Percentiles rank a stretch among this genome's conserved stretches.
phyloP scores from a whole-genome alignment of 1,139 yeast genomes.

The Hansenula sp. region DNA sequence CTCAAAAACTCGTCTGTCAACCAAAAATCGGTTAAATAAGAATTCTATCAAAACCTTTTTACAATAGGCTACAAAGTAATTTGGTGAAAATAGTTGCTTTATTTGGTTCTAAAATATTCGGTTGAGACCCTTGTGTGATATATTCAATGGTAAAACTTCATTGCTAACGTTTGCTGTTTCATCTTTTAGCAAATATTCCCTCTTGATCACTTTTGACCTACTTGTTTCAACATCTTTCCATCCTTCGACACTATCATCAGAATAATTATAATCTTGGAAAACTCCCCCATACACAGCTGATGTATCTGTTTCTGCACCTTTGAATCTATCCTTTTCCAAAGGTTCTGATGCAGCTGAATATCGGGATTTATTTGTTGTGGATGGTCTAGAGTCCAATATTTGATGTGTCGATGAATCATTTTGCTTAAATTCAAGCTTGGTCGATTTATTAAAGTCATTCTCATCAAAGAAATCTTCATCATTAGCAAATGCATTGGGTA shows the following conservation, averaged over 20 bases:
- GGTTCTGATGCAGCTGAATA: conserved; percentile 6
- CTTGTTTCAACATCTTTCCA: conserved; percentile 11
- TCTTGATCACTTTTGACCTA: background rate
- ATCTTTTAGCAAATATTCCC: no score
- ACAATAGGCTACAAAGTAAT: no score
- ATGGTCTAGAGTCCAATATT: background rate
- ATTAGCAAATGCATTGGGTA: background rate
- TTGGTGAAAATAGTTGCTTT: no score
- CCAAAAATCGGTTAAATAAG: background rate
- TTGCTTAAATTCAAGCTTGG: background rate
- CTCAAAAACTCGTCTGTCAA: conserved; percentile 2
- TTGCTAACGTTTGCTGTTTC: background rate
- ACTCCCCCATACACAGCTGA: conserved; percentile 16
- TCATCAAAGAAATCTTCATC: background rate
- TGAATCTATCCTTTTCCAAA: conserved; percentile 1
- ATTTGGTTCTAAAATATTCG: background rate
- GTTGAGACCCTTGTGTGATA: background rate
- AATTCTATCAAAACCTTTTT: background rate
- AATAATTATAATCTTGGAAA: conserved; percentile 16
- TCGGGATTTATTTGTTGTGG: conserved; percentile 4
- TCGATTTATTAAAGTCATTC: background rate
- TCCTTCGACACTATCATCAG: conserved; percentile 13
- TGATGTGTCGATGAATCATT: background rate
- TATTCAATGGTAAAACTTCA: background rate
- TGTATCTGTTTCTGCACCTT: conserved; percentile 4